These are phyloP conservation scores for Saposhnikovia divaricata DNA, from an alignment of 129 eudicot genomes.

Conservation along the genomic window DNA sequence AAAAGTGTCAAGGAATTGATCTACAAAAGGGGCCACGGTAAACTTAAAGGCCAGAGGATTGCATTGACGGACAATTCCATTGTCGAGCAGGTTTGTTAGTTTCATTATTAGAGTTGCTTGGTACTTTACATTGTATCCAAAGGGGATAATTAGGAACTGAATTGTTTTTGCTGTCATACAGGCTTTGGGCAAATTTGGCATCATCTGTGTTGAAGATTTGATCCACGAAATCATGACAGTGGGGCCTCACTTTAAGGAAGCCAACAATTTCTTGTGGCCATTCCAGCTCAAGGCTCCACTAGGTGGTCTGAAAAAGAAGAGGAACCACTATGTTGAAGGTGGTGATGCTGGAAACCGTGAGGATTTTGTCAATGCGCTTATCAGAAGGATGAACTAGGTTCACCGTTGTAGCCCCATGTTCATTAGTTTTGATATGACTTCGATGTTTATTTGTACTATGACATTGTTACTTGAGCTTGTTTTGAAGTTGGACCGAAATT, in stretches of 20 bases:
- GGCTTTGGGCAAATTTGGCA: slow-evolving; percentile 68
- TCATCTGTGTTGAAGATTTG: slow-evolving; percentile 64
- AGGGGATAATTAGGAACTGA: not conserved
- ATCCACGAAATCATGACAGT: slow-evolving; percentile 72
- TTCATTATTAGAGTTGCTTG: not conserved
- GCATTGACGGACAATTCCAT: slow-evolving; percentile 61
- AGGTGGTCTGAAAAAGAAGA: slow-evolving; percentile 73
- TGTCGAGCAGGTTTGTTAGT: slow-evolving; percentile 45
- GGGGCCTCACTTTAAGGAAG: slow-evolving; percentile 76
- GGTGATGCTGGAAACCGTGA: slow-evolving; percentile 90
- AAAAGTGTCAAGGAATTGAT: slow-evolving; percentile 74
- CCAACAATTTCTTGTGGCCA: slow-evolving; percentile 83
- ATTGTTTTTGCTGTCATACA: not conserved
- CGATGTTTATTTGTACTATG: not conserved
- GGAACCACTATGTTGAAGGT: slow-evolving; percentile 80
- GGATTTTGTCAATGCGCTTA: slow-evolving; percentile 61
- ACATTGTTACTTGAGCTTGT: not conserved
- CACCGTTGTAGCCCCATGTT: not conserved
- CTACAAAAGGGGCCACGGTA: slow-evolving; percentile 81
- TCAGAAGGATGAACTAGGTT: slow-evolving; percentile 66
- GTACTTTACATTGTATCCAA: not conserved
- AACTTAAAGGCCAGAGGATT: slow-evolving; percentile 62
- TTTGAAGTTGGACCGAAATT: not conserved
- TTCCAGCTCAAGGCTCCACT: slow-evolving; percentile 73
- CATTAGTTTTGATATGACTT: not conserved